Conservation (phyloP, 2,329 filamentous ascomycete genomes). For the Metarhizium rileyi region DNA sequence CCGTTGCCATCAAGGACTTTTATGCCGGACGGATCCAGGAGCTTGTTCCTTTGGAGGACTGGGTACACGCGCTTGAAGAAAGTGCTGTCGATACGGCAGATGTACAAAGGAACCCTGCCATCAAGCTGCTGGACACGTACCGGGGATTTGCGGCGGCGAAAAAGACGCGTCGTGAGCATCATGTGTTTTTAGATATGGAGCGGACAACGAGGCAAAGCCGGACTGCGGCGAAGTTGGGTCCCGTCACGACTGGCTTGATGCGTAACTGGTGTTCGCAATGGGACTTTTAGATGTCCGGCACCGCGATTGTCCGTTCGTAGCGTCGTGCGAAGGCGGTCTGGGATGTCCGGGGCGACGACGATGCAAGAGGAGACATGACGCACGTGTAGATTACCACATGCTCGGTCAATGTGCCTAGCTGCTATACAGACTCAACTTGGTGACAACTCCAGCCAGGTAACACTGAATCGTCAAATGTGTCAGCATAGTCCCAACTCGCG, state of each 20-base stretch:
- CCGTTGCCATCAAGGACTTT: constrained; percentile 28
- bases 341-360: no score
- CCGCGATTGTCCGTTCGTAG: no score
- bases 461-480: not conserved
- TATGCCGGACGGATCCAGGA: constrained; percentile 29
- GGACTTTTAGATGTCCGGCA: constrained; percentile 14
- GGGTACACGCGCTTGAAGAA: constrained; percentile 34
- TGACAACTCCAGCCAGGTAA: no score
- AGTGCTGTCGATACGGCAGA: constrained; percentile 27
- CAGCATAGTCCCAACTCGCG: not conserved
- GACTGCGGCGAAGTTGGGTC: constrained; percentile 30
- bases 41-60: constrained; percentile 32
- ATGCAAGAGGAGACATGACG: no score
- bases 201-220: constrained; percentile 29
- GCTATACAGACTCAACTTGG: not conserved
- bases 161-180: constrained; percentile 4
- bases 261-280: constrained; percentile 39
- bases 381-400: no score
- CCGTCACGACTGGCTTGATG: constrained; percentile 35
- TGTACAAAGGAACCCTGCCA: constrained; percentile 34
- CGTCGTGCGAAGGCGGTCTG: no score
- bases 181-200: constrained; percentile 29
- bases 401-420: no score
- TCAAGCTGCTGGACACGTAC: constrained; percentile 45
- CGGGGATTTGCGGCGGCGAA: constrained; percentile 11